A percentile compares a stretch with the other conserved stretches of the same genome.
These are phyloP conservation scores for Rauvolfia tetraphylla DNA, from an alignment of 257 asterid genomes.

Conservation along the genomic window DNA sequence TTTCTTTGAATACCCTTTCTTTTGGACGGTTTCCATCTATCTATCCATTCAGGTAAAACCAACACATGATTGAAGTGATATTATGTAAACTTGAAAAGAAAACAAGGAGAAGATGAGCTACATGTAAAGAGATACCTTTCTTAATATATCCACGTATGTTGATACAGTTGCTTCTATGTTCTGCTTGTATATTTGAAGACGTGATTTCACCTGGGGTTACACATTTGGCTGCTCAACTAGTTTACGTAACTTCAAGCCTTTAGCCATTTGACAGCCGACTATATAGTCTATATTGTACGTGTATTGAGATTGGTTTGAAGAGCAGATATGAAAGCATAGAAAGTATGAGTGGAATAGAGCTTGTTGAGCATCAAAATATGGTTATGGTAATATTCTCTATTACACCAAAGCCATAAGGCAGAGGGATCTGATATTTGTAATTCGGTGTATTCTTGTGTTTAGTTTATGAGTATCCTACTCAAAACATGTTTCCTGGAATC, in stretches of 20 bases:
- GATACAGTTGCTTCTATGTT: conserved; percentile 63
- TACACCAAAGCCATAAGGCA: not conserved
- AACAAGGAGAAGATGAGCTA: conserved; percentile 12
- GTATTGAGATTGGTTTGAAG: not conserved
- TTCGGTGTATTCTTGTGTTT: not conserved
- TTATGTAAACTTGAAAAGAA: conserved; percentile 6
- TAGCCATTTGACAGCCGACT: not conserved
- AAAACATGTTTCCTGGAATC: not conserved
- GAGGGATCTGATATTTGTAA: not conserved
- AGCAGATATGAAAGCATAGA: not conserved
- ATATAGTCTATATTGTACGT: not conserved
- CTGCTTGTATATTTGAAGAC: conserved; percentile 76
- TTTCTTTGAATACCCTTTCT: conserved; percentile 64
- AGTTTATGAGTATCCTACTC: not conserved
- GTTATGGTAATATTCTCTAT: not conserved
- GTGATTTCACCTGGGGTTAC: conserved; percentile 68
- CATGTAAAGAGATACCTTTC: conserved; percentile 44
- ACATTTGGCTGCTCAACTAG: conserved; percentile 2
- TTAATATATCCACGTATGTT: conserved; percentile 48
- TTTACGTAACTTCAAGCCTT: not conserved
- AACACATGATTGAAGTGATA: conserved; percentile 1
- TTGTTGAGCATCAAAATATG: conserved; percentile 1
- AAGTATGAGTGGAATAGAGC: not conserved
- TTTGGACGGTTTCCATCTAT: conserved; percentile 76
- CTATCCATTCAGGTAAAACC: conserved; percentile 35